Evolutionary conservation across 495 filamentous ascomycete species (phyloP).

Genomic region (Tirmania nivea): DNA sequence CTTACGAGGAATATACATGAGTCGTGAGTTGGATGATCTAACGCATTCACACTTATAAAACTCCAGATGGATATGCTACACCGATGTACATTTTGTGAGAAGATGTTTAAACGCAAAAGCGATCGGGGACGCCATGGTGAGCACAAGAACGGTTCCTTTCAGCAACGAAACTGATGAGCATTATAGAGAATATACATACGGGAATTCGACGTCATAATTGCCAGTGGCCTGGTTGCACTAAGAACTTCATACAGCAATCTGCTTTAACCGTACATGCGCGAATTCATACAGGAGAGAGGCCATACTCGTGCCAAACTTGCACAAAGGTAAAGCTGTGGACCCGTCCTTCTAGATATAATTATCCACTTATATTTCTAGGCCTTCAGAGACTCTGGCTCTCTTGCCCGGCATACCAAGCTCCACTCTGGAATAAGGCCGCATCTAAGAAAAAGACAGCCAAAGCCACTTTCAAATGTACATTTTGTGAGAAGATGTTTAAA

Average conservation of each 20-base stretch:
- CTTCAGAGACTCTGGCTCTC: conserved; percentile 90
- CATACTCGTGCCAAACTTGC: conserved; percentile 96
- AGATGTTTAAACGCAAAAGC: conserved; percentile 87
- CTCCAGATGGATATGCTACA: too few relatives aligned
- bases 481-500: conserved; percentile 81
- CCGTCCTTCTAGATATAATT: too few relatives aligned
- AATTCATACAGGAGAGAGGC: too few relatives aligned
- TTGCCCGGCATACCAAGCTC: conserved; percentile 81
- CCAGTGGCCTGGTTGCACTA: conserved; percentile 74
- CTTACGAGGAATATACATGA: too few relatives aligned
- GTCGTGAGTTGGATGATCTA: too few relatives aligned
- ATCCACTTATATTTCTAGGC: conserved; percentile 45
- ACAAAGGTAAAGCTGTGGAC: conserved; percentile 64
- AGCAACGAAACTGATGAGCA: too few relatives aligned
- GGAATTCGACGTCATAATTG: conserved; percentile 83
- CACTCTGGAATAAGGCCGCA: conserved; percentile 92
- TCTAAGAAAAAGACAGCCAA: too few relatives aligned
- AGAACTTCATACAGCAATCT: conserved; percentile 96
- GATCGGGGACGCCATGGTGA: conserved; percentile 88
- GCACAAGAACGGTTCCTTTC: conserved; percentile 13
- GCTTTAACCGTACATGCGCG: conserved; percentile 86
- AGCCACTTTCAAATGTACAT: too few relatives aligned
- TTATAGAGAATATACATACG: conserved; percentile 77
- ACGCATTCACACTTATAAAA: too few relatives aligned
- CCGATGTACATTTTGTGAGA: conserved; percentile 58